Conservation (phyloP, 1,139 yeast species). For the Kurtzmaniella quercitrusa region DNA sequence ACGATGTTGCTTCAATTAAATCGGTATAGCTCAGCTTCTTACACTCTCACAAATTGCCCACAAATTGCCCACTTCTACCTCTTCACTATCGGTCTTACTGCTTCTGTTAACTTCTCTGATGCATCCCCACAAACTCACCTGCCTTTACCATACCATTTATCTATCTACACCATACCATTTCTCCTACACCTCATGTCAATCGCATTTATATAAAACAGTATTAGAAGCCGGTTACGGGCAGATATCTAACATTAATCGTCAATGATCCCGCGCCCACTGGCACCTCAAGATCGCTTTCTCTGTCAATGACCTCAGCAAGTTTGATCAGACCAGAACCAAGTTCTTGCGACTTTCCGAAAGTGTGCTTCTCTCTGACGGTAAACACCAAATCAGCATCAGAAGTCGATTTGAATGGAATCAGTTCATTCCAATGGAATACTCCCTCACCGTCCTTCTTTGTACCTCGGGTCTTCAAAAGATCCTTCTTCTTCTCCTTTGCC, state of each 20-base stretch:
- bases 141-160: no score
- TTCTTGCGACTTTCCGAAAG: conserved; percentile 66
- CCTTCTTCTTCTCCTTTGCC: conserved; percentile 51
- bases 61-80: no score
- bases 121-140: no score
- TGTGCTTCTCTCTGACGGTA: conserved; percentile 62
- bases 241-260: conserved; percentile 26
- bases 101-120: no score
- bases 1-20: no score
- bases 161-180: no score
- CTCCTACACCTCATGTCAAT: neutral
- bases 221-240: conserved; percentile 3
- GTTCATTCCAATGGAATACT: conserved; percentile 57
- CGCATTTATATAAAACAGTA: neutral
- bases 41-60: no score
- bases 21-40: no score
- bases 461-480: conserved; percentile 61
- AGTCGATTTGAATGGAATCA: conserved; percentile 62
- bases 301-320: conserved; percentile 28
- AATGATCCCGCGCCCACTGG: conserved; percentile 28
- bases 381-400: conserved; percentile 56
- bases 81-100: no score
- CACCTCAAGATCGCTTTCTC: conserved; percentile 25
- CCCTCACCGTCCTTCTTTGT: conserved; percentile 49
- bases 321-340: conserved; percentile 51